Evolutionary conservation across 2,329 filamentous ascomycete genomes (phyloP).

Genomic region (Pyricularia pennisetigena): DNA sequence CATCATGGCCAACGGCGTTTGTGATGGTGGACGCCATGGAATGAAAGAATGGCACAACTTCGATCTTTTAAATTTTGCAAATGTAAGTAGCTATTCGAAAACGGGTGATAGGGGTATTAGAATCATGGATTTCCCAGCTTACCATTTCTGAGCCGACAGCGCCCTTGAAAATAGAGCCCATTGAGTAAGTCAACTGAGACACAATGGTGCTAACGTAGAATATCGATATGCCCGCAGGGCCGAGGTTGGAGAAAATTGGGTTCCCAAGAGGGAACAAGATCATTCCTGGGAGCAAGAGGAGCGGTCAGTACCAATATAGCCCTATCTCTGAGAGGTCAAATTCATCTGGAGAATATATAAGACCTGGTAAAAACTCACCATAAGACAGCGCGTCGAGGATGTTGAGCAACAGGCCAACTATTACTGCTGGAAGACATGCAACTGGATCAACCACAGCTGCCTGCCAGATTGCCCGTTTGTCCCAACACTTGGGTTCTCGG

Average conservation of each 20-base stretch:
- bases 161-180: slow-evolving; percentile 79
- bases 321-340: neutral
- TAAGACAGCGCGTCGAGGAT: slow-evolving; percentile 93
- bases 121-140: slow-evolving; percentile 16
- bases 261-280: slow-evolving; percentile 89
- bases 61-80: slow-evolving; percentile 51
- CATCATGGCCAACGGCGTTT: slow-evolving; percentile 63
- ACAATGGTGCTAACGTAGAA: slow-evolving; percentile 98
- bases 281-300: slow-evolving; percentile 49
- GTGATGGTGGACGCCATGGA: slow-evolving; percentile 94
- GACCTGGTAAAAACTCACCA: slow-evolving; percentile 35
- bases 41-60: slow-evolving; percentile 97
- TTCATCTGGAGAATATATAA: slow-evolving; percentile 4
- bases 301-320: slow-evolving; percentile 1
- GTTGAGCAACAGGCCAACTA: slow-evolving; percentile 82
- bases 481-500: slow-evolving; percentile 61
- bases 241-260: slow-evolving; percentile 74
- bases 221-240: slow-evolving; percentile 91
- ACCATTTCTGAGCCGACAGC: slow-evolving; percentile 91
- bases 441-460: slow-evolving; percentile 56
- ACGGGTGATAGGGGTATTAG: neutral
- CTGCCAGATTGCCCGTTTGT: slow-evolving; percentile 54
- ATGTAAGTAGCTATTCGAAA: neutral
- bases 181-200: slow-evolving; percentile 82
- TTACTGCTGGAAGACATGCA: slow-evolving; percentile 71